A percentile compares a stretch with the other conserved stretches of the same genome.
Evolutionary conservation across 805 yeast genomes (phyloP).

Genomic region (Maudiozyma bulderi): DNA sequence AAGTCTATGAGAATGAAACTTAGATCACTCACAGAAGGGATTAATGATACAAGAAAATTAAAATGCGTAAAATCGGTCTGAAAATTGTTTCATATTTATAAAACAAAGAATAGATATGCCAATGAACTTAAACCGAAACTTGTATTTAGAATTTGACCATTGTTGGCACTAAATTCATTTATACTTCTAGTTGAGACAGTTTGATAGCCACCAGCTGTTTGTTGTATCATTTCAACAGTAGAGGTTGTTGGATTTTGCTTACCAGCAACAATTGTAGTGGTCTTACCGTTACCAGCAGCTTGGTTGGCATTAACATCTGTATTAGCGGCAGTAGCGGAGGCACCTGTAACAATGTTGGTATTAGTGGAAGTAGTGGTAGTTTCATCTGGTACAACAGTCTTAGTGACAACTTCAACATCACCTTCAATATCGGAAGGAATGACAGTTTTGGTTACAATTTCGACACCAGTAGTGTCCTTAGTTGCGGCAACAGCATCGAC

Average conservation of each 20-base stretch:
- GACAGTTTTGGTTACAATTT: not conserved
- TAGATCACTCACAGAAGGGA: not conserved
- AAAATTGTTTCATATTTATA: not conserved
- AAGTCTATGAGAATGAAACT: not conserved
- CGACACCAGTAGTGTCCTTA: not conserved
- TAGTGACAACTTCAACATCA: not conserved
- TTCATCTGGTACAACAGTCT: not conserved
- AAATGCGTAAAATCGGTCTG: not conserved
- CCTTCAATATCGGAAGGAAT: not conserved
- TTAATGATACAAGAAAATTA: too few relatives aligned
- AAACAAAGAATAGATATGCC: not conserved
- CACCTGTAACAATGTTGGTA: not conserved
- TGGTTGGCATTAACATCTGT: not conserved
- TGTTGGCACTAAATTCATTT: not conserved
- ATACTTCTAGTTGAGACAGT: not conserved
- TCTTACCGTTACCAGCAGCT: not conserved
- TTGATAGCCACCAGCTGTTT: not conserved
- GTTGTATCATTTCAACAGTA: not conserved
- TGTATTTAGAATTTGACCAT: not conserved
- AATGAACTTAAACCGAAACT: not conserved
- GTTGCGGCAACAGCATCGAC: not conserved
- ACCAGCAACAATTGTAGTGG: not conserved
- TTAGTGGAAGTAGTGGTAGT: not conserved
- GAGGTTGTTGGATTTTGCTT: not conserved
- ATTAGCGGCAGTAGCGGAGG: not conserved